phyloP scores from a whole-genome alignment of 306 rosid genomes.

The Notholithocarpus densiflorus region DNA sequence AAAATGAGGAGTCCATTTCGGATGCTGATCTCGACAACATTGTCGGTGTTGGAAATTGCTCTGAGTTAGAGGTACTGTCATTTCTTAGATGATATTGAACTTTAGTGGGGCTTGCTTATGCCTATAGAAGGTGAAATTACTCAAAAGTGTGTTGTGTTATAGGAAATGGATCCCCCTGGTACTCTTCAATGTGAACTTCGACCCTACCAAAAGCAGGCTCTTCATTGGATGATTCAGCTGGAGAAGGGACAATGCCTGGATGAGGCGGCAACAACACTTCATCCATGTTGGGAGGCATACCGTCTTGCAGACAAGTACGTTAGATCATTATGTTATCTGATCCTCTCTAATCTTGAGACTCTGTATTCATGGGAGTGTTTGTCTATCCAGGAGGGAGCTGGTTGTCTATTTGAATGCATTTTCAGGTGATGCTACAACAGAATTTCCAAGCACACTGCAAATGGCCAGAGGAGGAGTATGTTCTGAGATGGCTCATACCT shows the following conservation, averaged over 20 bases:
- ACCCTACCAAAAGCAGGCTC: conserved; percentile 92
- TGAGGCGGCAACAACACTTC: conserved; percentile 73
- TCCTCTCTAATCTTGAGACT: background rate
- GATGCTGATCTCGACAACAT: conserved; percentile 76
- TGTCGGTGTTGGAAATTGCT: conserved; percentile 73
- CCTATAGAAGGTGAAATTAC: conserved; percentile 22
- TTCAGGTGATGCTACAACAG: conserved; percentile 86
- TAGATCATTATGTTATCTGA: conserved; percentile 8
- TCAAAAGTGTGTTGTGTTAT: conserved; percentile 14
- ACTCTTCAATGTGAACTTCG: conserved; percentile 78
- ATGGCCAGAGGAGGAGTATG: conserved; percentile 98
- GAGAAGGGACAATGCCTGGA: conserved; percentile 75
- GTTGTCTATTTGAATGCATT: conserved; percentile 79
- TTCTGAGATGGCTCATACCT: conserved; percentile 27
- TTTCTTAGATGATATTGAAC: conserved; percentile 17
- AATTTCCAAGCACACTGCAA: conserved; percentile 92
- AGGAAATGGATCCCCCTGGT: conserved; percentile 91
- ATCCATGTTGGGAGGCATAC: conserved; percentile 98
- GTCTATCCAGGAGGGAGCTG: conserved; percentile 59
- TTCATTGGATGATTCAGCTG: conserved; percentile 79
- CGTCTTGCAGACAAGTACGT: conserved; percentile 71
- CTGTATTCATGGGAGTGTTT: conserved; percentile 22
- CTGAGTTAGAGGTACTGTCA: conserved; percentile 76
- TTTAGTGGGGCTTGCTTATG: conserved; percentile 12
- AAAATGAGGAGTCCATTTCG: conserved; percentile 60